Evolutionary conservation across 2,329 filamentous ascomycete genomes (phyloP).

Genomic region (Cladosporium austrohemisphaericum): DNA sequence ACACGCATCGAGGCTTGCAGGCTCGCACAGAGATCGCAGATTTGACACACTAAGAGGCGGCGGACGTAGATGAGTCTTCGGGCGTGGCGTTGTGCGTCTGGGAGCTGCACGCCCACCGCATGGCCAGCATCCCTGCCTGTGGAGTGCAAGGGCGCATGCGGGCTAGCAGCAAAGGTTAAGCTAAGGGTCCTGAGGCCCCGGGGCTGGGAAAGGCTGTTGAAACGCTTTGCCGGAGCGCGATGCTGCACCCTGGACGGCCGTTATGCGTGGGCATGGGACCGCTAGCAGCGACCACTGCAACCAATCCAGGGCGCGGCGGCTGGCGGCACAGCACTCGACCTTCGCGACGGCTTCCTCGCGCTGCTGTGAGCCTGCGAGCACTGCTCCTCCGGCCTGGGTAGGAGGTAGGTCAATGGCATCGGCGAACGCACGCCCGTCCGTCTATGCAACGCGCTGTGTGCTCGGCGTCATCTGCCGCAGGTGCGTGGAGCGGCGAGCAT

Average conservation of each 20-base stretch:
- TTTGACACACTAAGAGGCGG: conserved; percentile 1
- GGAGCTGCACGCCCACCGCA: conserved; percentile 11
- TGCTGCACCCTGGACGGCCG: not conserved
- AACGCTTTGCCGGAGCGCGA: not conserved
- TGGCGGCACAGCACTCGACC: not conserved
- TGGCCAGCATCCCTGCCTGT: conserved; percentile 3
- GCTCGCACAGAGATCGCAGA: conserved; percentile 11
- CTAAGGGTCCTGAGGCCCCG: conserved; percentile 12
- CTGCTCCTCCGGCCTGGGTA: conserved; percentile 3
- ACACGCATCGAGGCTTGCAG: conserved; percentile 4
- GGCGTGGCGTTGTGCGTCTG: conserved; percentile 4
- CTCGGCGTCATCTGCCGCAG: conserved; percentile 10
- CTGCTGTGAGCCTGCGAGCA: too few relatives aligned
- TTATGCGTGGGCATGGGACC: conserved; percentile 3
- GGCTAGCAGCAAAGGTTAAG: conserved; percentile 2
- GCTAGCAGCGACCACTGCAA: conserved; percentile 3
- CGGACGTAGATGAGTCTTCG: not conserved
- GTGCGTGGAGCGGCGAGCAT: too few relatives aligned
- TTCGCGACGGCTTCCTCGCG: not conserved
- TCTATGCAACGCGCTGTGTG: conserved; percentile 1
- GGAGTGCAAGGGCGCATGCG: not conserved
- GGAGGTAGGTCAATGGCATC: conserved; percentile 3
- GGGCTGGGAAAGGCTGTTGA: conserved; percentile 12
- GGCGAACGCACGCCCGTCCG: not conserved
- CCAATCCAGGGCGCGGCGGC: conserved; percentile 4